phyloP scores from a whole-genome alignment of 495 filamentous ascomycete genomes.

The Penicillium alfredii region DNA sequence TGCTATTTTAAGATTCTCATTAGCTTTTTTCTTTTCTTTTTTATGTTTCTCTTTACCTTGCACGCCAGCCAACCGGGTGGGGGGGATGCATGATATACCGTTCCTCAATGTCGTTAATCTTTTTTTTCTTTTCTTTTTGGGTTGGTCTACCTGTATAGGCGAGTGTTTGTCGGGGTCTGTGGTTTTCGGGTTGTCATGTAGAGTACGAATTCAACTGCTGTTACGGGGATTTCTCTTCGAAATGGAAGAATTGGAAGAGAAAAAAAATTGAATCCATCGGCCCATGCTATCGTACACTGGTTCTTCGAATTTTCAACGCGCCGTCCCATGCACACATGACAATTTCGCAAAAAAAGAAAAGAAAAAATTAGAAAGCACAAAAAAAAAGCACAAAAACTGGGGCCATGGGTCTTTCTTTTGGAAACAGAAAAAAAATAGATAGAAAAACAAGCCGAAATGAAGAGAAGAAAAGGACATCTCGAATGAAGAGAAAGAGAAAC shows the following conservation, averaged over 20 bases:
- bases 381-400: constrained; percentile 3
- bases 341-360: constrained; percentile 8
- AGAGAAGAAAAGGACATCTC: too few relatives aligned
- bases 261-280: constrained; percentile 9
- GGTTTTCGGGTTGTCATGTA: constrained; percentile 14
- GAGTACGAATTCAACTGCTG: constrained; percentile 16
- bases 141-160: background rate
- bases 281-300: background rate
- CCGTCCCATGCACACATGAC: background rate
- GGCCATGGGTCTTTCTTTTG: too few relatives aligned
- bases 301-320: background rate
- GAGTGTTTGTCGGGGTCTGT: too few relatives aligned
- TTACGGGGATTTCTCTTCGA: background rate
- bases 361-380: constrained; percentile 6
- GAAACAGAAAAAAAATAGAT: constrained; percentile 1
- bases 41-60: background rate
- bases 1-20: too few relatives aligned
- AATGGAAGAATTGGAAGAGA: background rate
- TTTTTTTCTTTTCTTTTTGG: background rate
- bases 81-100: too few relatives aligned
- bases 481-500: too few relatives aligned
- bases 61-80: too few relatives aligned
- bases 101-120: too few relatives aligned
- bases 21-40: background rate
- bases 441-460: too few relatives aligned